Evolutionary conservation across 441 rosid genomes (phyloP), one percentile per base, ranked within the genome.

Genomic region (Erysimum pusillum): DNA sequence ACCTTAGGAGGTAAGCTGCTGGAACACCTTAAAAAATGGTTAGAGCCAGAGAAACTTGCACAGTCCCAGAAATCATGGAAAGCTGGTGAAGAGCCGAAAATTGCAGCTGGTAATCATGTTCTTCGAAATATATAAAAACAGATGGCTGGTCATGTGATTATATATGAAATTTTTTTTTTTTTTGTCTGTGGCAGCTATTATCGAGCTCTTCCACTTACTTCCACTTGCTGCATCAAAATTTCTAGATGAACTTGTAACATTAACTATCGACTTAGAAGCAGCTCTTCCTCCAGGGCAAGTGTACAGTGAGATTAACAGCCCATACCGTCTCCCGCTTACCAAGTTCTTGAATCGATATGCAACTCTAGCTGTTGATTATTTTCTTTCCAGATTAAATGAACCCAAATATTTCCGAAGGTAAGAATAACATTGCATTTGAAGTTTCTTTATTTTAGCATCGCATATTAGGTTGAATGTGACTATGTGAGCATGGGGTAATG

Each of bases 1-100:
- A 92, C 99, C 31, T 84, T 96, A 85, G 99, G 99, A 69, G 91
- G 94, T 60, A 96, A 96, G 89, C 83, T 96, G 87, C 84, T 96
- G 78, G 99, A 92, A 87, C 99, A 96, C 86, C 98, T 96, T 46
- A 94, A 89, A 85, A 94, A 94, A 85, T 96, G 99, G 99, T 83
- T 96, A 84, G 98, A 94, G 80, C 99, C 98, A 59, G 99, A 96
- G 77, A 96, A 91, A 85, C 99, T 96, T 76, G 91, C 94, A 54
- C 97, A 90, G 87, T 91, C 87, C 79, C 87, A 83, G 83, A 96
- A 96, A 83, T 88, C 94, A 80, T 94, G 99, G 98, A 96, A 96
- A 83, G 83, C 92, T 76, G 99, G 99, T 58, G 99, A 96, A 86
- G 99, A 96, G 88, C 98, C 98, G 10, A 96, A 96, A 88, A 94